Evolutionary conservation across 352 stramenopile genomes (phyloP).

Genomic region (Thalassiosira hispida): DNA sequence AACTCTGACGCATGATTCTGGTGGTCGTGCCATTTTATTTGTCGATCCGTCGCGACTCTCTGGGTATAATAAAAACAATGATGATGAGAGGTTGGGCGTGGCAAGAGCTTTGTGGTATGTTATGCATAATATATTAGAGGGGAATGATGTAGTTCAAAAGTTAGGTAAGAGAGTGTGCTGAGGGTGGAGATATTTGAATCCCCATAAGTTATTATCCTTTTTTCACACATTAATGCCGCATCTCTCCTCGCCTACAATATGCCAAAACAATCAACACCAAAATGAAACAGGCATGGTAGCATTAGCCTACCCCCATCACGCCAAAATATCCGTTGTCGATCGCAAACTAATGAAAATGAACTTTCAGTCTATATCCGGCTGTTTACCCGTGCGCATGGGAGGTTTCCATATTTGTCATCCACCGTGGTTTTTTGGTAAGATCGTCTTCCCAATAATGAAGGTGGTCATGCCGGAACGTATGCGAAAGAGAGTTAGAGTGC

Average conservation of each 20-base stretch:
- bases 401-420: slow-evolving; percentile 65
- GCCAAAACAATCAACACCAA: background rate
- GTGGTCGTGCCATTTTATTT: slow-evolving; percentile 52
- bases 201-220: too few species aligned
- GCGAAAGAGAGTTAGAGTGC: slow-evolving; percentile 43
- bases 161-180: background rate
- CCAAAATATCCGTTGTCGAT: slow-evolving; percentile 57
- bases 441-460: slow-evolving; percentile 62
- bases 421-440: slow-evolving; percentile 50
- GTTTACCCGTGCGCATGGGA: slow-evolving; percentile 53
- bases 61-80: slow-evolving; percentile 31
- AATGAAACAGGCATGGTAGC: slow-evolving; percentile 47
- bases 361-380: slow-evolving; percentile 45
- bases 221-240: too few species aligned
- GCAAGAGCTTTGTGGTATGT: slow-evolving; percentile 60
- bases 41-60: slow-evolving; percentile 41
- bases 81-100: slow-evolving; percentile 47
- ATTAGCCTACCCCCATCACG: slow-evolving; percentile 47
- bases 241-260: too few species aligned
- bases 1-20: slow-evolving; percentile 22
- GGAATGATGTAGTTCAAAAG: slow-evolving; percentile 48
- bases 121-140: slow-evolving; percentile 47
- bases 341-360: slow-evolving; percentile 50
- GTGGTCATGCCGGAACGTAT: slow-evolving; percentile 53
- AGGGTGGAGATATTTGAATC: too few species aligned